Conservation (phyloP, 2,329 filamentous ascomycete species). For the Ciborinia camelliae region DNA sequence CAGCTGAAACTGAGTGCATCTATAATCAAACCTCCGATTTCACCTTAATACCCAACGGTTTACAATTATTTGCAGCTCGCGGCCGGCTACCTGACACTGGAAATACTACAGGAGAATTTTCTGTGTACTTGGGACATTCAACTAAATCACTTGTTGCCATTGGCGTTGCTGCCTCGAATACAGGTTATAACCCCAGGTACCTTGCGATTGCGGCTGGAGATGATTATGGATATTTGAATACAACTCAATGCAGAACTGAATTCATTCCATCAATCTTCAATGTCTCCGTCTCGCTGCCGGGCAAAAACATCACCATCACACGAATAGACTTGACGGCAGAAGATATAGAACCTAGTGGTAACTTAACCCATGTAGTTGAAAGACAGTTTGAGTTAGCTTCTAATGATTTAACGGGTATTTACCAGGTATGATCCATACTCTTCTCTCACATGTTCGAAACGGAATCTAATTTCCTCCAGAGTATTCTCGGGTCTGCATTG, state of each 20-base stretch:
- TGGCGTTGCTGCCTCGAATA: slow-evolving; percentile 5
- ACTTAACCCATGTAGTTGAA: slow-evolving; percentile 17
- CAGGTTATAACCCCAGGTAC: background rate
- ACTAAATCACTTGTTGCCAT: slow-evolving; percentile 17
- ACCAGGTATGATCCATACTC: background rate
- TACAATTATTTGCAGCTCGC: background rate
- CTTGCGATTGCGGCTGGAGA: slow-evolving; percentile 14
- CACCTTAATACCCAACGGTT: slow-evolving; percentile 23
- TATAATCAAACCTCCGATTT: slow-evolving; percentile 37
- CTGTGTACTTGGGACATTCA: slow-evolving; percentile 9
- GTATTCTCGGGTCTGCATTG: slow-evolving; percentile 16
- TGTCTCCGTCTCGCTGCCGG: slow-evolving; percentile 11
- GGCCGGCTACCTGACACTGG: slow-evolving; percentile 19
- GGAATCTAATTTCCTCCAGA: background rate
- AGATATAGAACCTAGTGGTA: slow-evolving; percentile 17
- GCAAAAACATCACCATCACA: slow-evolving; percentile 12
- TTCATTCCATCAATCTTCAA: slow-evolving; percentile 16
- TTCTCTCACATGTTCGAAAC: too few relatives aligned
- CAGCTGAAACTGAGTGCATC: slow-evolving; percentile 37
- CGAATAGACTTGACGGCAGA: background rate
- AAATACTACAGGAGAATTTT: slow-evolving; percentile 1
- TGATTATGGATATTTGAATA: slow-evolving; percentile 21
- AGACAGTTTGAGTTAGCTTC: slow-evolving; percentile 23
- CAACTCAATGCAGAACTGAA: slow-evolving; percentile 17
- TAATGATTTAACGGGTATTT: slow-evolving; percentile 33